Evolutionary conservation across 2,329 filamentous ascomycete genomes (phyloP).

Genomic region (Ceratocystis destructans): DNA sequence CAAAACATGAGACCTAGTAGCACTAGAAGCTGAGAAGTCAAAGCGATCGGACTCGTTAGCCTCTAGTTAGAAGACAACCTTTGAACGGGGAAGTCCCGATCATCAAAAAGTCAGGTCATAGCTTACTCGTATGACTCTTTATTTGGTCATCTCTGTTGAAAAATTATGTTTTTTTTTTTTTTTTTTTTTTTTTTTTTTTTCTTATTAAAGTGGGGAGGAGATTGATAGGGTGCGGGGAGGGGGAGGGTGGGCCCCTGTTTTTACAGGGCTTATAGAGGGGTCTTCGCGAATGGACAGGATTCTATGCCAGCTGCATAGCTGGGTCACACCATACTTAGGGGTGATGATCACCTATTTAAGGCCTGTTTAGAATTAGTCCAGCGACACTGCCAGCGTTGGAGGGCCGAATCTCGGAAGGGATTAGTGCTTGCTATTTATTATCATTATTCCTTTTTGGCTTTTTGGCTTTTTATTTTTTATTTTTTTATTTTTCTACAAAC

Average conservation of each 20-base stretch:
- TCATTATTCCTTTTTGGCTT: neutral
- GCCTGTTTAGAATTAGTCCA: neutral
- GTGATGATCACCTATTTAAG: neutral
- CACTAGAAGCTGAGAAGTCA: neutral
- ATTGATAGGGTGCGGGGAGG: neutral
- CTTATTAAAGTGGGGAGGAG: neutral
- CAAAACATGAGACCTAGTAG: conserved; percentile 25
- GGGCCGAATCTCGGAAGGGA: conserved; percentile 16
- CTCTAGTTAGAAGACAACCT: neutral
- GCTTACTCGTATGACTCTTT: neutral
- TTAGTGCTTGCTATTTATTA: neutral
- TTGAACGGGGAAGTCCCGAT: neutral
- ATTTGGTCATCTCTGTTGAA: neutral
- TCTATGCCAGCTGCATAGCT: neutral
- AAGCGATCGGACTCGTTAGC: neutral
- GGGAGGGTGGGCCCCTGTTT: neutral
- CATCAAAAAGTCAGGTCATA: neutral
- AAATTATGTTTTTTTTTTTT: neutral
- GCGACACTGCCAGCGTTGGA: conserved; percentile 9
- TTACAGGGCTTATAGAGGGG: neutral
- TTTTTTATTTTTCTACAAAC: neutral
- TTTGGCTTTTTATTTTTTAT: neutral
- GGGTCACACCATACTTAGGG: neutral
- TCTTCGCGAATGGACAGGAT: neutral
- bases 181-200: neutral